phyloP scores from a whole-genome alignment of 1,284 basidiomycete genomes.

The Afroboletus lepidellus region DNA sequence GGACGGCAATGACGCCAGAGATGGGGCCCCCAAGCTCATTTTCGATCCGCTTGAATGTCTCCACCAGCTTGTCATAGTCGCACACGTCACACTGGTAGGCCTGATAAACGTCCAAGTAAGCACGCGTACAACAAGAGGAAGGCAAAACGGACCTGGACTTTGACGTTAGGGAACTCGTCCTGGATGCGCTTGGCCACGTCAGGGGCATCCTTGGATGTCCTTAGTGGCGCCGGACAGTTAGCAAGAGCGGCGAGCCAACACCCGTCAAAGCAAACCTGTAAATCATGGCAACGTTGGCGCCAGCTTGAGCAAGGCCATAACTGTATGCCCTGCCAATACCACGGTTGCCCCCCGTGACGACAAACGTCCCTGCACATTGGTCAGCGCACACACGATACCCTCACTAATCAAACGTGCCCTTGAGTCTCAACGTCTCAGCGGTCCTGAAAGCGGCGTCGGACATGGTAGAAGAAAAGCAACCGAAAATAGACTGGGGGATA shows the following conservation, averaged over 20 bases:
- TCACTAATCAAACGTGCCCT: conserved; percentile 7
- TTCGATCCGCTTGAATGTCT: conserved; percentile 40
- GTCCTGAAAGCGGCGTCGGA: not conserved
- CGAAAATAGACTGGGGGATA: conserved; percentile 6
- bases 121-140: not conserved
- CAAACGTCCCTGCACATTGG: conserved; percentile 16
- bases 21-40: fast-evolving
- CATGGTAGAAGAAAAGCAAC: conserved; percentile 12
- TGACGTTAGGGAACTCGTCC: conserved; percentile 16
- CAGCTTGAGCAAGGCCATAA: conserved; percentile 42
- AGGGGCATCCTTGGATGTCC: conserved; percentile 37
- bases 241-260: fast-evolving
- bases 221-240: not conserved
- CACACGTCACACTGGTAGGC: conserved; percentile 46
- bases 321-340: conserved; percentile 50
- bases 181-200: conserved; percentile 37
- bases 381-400: not conserved
- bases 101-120: conserved; percentile 16
- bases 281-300: conserved; percentile 44
- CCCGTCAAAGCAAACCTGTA: conserved; percentile 30
- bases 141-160: conserved; percentile 29
- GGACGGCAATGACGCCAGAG: conserved; percentile 25
- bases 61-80: conserved; percentile 34
- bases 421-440: not conserved
- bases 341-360: conserved; percentile 43